A percentile compares a stretch with the other conserved stretches of the same genome.
Evolutionary conservation across 2,329 filamentous ascomycete genomes (phyloP).

Genomic region (Chlorencoelia australis): DNA sequence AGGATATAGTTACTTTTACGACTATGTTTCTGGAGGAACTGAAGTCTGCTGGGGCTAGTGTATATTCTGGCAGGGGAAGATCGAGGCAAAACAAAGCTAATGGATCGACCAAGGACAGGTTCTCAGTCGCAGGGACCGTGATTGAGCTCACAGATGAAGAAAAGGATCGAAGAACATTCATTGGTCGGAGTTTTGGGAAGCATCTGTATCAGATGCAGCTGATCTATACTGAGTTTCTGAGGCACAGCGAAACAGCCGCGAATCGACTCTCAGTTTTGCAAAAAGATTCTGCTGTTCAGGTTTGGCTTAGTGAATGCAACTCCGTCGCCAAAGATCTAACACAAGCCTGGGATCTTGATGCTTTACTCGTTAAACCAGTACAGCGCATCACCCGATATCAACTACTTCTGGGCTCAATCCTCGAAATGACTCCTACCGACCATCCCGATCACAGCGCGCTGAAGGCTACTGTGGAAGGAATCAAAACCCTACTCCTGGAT

Average conservation of each 20-base stretch:
- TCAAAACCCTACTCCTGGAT: slow-evolving; percentile 63
- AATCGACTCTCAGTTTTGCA: slow-evolving; percentile 53
- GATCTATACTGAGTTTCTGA: slow-evolving; percentile 51
- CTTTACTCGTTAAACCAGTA: slow-evolving; percentile 92
- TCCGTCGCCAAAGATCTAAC: slow-evolving; percentile 88
- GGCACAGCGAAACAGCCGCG: slow-evolving; percentile 52
- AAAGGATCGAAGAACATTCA: slow-evolving; percentile 24
- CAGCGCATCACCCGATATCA: slow-evolving; percentile 93
- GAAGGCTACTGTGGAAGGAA: slow-evolving; percentile 37
- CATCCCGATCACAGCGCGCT: slow-evolving; percentile 74
- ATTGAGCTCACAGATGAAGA: slow-evolving; percentile 20
- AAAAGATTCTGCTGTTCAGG: slow-evolving; percentile 53
- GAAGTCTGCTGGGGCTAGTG: slow-evolving; percentile 66
- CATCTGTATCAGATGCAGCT: slow-evolving; percentile 52
- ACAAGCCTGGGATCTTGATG: slow-evolving; percentile 88
- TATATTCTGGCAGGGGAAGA: slow-evolving; percentile 51
- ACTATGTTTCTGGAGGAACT: slow-evolving; percentile 68
- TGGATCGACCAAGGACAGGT: slow-evolving; percentile 1
- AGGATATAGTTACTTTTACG: slow-evolving; percentile 83
- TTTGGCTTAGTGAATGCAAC: slow-evolving; percentile 91
- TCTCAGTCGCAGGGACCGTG: slow-evolving; percentile 5
- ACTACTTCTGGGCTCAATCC: slow-evolving; percentile 68
- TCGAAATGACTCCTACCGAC: slow-evolving; percentile 67
- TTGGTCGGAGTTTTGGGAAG: slow-evolving; percentile 24
- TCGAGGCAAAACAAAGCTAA: slow-evolving; percentile 32